These are phyloP conservation scores for Pyrenochaeta sp. DNA, from an alignment of 2,329 filamentous ascomycete species.

Conservation along the genomic window DNA sequence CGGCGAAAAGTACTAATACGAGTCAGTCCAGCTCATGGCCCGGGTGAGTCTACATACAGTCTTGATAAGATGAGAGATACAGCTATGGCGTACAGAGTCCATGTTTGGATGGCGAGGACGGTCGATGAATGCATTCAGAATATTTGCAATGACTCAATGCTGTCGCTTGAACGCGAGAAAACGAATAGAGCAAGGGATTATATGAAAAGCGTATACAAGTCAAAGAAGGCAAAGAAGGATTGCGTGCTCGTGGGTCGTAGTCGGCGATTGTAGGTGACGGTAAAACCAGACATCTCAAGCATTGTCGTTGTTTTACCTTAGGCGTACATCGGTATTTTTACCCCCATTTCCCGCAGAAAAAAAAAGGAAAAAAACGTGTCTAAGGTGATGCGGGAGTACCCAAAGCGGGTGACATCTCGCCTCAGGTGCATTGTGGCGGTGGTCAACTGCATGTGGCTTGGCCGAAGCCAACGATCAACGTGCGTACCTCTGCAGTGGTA, in stretches of 20 bases:
- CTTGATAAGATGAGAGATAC: constrained; percentile 32
- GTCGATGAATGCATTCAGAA: constrained; percentile 12
- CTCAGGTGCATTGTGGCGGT: constrained; percentile 1
- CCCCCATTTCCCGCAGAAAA: not conserved
- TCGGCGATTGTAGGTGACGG: not conserved
- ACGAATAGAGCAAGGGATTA: not conserved
- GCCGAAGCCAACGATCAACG: not conserved
- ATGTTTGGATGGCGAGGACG: constrained; percentile 32
- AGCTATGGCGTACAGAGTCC: constrained; percentile 32
- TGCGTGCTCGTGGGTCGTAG: not conserved
- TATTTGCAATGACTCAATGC: not conserved
- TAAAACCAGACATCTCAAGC: not conserved
- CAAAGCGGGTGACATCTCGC: constrained; percentile 3
- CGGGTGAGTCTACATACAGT: constrained; percentile 18
- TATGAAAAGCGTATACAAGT: not conserved
- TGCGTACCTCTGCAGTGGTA: constrained; percentile 1
- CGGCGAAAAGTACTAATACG: constrained; percentile 27
- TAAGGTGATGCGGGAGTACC: not conserved
- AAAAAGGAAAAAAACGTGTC: not conserved
- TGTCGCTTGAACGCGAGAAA: not conserved
- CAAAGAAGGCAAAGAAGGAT: not conserved
- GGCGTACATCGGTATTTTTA: not conserved
- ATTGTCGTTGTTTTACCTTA: not conserved
- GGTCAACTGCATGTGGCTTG: not conserved
- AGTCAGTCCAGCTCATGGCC: constrained; percentile 2